Conservation (phyloP, 768 basidiomycete genomes). For the Clitopilus passeckerianus region DNA sequence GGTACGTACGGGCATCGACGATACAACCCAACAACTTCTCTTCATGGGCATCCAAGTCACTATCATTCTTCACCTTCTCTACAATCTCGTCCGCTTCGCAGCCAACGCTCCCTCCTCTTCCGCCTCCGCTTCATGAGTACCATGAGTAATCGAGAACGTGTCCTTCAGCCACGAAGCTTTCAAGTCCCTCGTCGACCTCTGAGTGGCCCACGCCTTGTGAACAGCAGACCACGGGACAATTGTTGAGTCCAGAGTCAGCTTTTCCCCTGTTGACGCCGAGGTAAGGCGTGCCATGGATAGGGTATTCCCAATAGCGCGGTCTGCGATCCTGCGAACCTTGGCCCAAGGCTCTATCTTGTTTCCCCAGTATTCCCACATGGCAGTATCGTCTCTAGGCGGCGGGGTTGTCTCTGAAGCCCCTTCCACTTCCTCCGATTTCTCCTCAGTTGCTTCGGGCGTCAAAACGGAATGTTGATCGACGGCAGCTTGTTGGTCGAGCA, state of each 20-base stretch:
- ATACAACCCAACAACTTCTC: constrained; percentile 78
- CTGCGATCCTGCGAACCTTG: constrained; percentile 66
- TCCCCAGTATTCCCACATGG: constrained; percentile 68
- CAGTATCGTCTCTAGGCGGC: constrained; percentile 8
- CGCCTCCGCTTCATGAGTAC: constrained; percentile 27
- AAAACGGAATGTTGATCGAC: constrained; percentile 9
- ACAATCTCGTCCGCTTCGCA: constrained; percentile 62
- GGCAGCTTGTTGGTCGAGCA: constrained; percentile 39
- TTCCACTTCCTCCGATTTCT: background rate
- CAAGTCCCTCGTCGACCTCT: constrained; percentile 41
- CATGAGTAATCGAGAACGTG: constrained; percentile 22
- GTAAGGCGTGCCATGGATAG: constrained; percentile 29
- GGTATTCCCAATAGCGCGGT: constrained; percentile 68
- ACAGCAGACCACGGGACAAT: constrained; percentile 65
- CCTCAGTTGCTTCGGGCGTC: background rate
- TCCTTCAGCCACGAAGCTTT: constrained; percentile 63
- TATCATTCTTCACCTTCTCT: constrained; percentile 70
- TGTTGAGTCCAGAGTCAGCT: constrained; percentile 48
- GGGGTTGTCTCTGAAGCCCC: background rate
- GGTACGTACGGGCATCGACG: constrained; percentile 69
- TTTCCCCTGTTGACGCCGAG: constrained; percentile 19
- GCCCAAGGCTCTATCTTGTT: constrained; percentile 64
- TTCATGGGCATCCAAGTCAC: constrained; percentile 77
- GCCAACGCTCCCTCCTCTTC: constrained; percentile 30
- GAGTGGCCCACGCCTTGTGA: constrained; percentile 59